Conservation (phyloP, 2,329 filamentous ascomycete species). For the Pochonia chlamydosporia region DNA sequence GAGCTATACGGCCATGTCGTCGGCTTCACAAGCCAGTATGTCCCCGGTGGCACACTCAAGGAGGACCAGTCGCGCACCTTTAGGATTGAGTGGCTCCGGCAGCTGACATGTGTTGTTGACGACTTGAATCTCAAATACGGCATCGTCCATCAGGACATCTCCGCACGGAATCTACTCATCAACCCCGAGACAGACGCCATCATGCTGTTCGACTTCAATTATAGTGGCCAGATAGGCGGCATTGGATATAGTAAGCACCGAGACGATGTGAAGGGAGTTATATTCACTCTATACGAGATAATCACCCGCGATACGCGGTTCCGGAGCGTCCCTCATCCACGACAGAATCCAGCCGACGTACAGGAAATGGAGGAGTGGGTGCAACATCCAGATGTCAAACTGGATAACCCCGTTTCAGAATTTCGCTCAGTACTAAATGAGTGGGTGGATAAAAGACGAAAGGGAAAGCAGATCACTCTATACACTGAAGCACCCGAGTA, state of each 20-base stretch:
- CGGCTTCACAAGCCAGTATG: conserved; percentile 20
- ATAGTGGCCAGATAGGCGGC: conserved; percentile 14
- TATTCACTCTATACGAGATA: conserved; percentile 29
- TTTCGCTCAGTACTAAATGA: conserved; percentile 20
- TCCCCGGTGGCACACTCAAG: conserved; percentile 26
- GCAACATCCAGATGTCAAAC: conserved; percentile 23
- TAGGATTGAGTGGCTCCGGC: not conserved
- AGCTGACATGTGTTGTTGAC: conserved; percentile 22
- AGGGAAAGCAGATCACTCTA: not conserved
- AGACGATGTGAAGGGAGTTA: conserved; percentile 25
- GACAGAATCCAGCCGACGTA: conserved; percentile 17
- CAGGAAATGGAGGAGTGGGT: conserved; percentile 19
- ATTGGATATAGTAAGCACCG: conserved; percentile 7
- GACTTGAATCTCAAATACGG: conserved; percentile 30
- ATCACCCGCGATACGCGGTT: conserved; percentile 23
- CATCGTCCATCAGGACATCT: conserved; percentile 32
- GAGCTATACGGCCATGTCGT: conserved; percentile 18
- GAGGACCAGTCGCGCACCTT: conserved; percentile 11
- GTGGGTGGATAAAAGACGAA: conserved; percentile 16
- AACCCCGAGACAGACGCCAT: conserved; percentile 24
- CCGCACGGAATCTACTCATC: conserved; percentile 29
- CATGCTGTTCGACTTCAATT: conserved; percentile 30
- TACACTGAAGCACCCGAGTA: conserved; percentile 1
- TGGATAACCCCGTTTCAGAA: conserved; percentile 23
- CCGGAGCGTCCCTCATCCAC: conserved; percentile 15